These are phyloP conservation scores for Sclerotinia nivalis DNA, from an alignment of 2,329 filamentous ascomycete species.

Conservation along the genomic window DNA sequence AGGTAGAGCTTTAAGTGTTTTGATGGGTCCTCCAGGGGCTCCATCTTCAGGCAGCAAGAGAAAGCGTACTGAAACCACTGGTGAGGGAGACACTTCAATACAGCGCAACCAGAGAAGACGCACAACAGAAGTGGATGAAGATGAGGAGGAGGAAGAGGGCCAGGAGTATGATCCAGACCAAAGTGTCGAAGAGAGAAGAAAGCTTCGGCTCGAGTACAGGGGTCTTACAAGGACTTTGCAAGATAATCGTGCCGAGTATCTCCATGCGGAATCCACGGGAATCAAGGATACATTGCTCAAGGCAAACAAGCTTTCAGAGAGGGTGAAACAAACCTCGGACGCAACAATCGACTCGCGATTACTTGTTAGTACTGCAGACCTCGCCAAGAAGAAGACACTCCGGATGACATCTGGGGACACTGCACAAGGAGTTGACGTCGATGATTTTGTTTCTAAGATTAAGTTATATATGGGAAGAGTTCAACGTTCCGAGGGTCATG, in stretches of 20 bases:
- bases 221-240: conserved; percentile 59
- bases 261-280: conserved; percentile 64
- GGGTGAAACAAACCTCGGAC: conserved; percentile 85
- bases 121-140: conserved; percentile 40
- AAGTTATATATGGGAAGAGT: conserved; percentile 80
- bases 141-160: conserved; percentile 38
- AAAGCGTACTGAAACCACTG: conserved; percentile 33
- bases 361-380: conserved; percentile 76
- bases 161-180: conserved; percentile 81
- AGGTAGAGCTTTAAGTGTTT: conserved; percentile 34
- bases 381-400: conserved; percentile 76
- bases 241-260: conserved; percentile 72
- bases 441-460: conserved; percentile 89
- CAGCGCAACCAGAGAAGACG: conserved; percentile 35
- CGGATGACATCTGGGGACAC: conserved; percentile 72
- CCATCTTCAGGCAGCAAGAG: conserved; percentile 31
- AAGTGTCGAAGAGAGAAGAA: conserved; percentile 69
- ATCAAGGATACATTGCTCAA: conserved; percentile 65
- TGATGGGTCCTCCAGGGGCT: conserved; percentile 42
- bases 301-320: conserved; percentile 64
- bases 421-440: conserved; percentile 77
- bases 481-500: conserved; percentile 53
- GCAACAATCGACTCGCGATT: conserved; percentile 88
- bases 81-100: conserved; percentile 27
- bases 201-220: conserved; percentile 68